phyloP scores from a whole-genome alignment of 1,139 yeast genomes.

The Geotrichum phurueaensis region DNA sequence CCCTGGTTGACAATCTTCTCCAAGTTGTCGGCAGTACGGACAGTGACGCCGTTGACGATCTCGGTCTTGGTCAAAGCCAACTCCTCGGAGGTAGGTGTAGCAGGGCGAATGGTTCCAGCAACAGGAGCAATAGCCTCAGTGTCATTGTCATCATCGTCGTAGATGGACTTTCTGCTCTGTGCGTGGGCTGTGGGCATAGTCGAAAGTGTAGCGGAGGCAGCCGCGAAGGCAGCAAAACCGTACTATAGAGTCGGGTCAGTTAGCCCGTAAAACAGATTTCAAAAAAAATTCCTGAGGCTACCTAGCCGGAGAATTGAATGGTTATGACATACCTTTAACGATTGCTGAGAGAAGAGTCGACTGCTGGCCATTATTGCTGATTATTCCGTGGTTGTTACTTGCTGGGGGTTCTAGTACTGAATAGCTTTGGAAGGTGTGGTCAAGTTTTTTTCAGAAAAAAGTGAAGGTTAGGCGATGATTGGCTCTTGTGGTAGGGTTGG shows the following conservation, averaged over 20 bases:
- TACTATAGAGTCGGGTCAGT: slow-evolving; percentile 1
- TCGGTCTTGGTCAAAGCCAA: slow-evolving; percentile 34
- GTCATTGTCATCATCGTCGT: slow-evolving; percentile 44
- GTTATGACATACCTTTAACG: slow-evolving; percentile 6
- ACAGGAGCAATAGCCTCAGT: slow-evolving; percentile 39
- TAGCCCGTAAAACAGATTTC: background rate
- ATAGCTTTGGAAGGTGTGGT: background rate
- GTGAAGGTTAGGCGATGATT: background rate
- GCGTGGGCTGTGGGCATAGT: slow-evolving; percentile 26
- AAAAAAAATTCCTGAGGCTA: background rate
- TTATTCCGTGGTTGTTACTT: background rate
- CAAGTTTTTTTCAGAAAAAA: background rate
- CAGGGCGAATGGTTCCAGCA: slow-evolving; percentile 54
- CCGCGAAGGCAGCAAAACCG: slow-evolving; percentile 12
- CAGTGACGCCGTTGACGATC: slow-evolving; percentile 52
- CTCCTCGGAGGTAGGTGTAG: slow-evolving; percentile 42
- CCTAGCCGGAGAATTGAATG: background rate
- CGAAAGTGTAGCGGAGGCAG: slow-evolving; percentile 9
- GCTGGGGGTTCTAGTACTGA: background rate
- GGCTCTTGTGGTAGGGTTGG: background rate
- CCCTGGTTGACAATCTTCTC: slow-evolving; percentile 46
- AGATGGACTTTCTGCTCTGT: slow-evolving; percentile 45
- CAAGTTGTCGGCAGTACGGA: slow-evolving; percentile 47
- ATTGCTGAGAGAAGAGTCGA: slow-evolving; percentile 9
- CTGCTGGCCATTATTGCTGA: slow-evolving; percentile 12